phyloP scores from a whole-genome alignment of 306 rosid genomes.

The Pyrus betulifolia region DNA sequence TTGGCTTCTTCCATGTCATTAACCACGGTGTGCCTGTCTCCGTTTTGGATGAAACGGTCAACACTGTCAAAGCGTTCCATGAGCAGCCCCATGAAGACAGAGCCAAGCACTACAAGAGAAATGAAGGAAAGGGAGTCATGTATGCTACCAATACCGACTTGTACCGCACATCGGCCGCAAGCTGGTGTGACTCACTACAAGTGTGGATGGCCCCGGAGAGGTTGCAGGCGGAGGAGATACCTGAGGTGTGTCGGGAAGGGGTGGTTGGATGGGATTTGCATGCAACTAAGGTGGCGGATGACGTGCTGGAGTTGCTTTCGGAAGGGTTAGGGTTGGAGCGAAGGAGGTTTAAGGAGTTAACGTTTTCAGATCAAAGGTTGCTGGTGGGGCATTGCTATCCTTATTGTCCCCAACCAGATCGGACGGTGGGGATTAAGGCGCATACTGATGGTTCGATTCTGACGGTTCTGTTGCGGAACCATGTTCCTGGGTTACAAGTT shows the following conservation, averaged over 20 bases:
- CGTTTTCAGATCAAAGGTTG: background rate
- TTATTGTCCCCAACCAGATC: conserved; percentile 33
- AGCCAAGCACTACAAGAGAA: conserved; percentile 27
- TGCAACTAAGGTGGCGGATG: conserved; percentile 19
- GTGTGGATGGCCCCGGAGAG: conserved; percentile 23
- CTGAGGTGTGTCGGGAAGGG: conserved; percentile 18
- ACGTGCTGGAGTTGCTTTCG: conserved; percentile 27
- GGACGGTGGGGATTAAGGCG: conserved; percentile 19
- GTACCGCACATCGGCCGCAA: conserved; percentile 19
- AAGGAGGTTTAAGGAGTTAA: conserved; percentile 25
- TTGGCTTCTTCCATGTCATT: conserved; percentile 51
- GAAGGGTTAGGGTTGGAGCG: conserved; percentile 34
- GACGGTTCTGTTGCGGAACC: conserved; percentile 24
- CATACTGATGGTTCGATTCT: conserved; percentile 17
- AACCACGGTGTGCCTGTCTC: conserved; percentile 26
- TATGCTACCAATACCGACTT: conserved; percentile 30
- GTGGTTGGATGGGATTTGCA: conserved; percentile 16
- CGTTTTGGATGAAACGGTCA: conserved; percentile 11
- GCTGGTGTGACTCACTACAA: conserved; percentile 35
- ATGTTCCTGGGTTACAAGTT: conserved; percentile 27
- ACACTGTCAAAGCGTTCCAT: conserved; percentile 29
- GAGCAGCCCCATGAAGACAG: conserved; percentile 22
- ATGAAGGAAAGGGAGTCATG: conserved; percentile 28
- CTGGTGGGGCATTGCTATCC: conserved; percentile 25
- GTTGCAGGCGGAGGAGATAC: conserved; percentile 8